phyloP scores from a whole-genome alignment of 257 asterid genomes.

The Catharanthus roseus region DNA sequence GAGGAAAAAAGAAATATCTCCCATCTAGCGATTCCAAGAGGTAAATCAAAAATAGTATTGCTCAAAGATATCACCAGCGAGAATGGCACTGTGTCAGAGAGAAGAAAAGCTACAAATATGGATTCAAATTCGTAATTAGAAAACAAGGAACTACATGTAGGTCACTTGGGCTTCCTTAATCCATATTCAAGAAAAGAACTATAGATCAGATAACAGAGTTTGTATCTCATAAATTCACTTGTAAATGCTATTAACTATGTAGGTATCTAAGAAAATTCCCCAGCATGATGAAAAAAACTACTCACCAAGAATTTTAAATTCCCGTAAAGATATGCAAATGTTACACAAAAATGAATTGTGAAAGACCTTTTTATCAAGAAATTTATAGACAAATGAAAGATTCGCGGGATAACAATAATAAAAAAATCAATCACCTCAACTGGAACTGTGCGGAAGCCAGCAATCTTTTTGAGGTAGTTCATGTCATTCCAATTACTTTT shows the following conservation, averaged over 20 bases:
- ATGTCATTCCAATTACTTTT: constrained; percentile 69
- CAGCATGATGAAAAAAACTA: background rate
- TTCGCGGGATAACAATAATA: background rate
- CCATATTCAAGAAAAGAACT: background rate
- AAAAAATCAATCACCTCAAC: constrained; percentile 64
- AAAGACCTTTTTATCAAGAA: background rate
- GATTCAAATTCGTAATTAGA: background rate
- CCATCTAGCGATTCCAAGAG: background rate
- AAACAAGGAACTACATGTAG: background rate
- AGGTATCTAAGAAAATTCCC: background rate
- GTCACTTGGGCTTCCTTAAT: background rate
- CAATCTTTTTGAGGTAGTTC: constrained; percentile 70
- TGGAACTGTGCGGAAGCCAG: constrained; percentile 93
- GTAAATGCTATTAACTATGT: background rate
- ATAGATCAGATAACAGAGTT: background rate
- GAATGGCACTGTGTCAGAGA: background rate
- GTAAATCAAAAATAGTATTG: background rate
- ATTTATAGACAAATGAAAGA: background rate
- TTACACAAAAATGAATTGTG: background rate
- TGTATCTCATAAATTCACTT: background rate
- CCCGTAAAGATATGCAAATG: background rate
- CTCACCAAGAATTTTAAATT: background rate
- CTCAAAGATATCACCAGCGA: background rate
- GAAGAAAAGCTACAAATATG: background rate
- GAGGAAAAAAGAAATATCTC: too few species aligned